These are phyloP conservation scores for Zalaria sp. DNA, from an alignment of 2,329 filamentous ascomycete species.

Conservation along the genomic window DNA sequence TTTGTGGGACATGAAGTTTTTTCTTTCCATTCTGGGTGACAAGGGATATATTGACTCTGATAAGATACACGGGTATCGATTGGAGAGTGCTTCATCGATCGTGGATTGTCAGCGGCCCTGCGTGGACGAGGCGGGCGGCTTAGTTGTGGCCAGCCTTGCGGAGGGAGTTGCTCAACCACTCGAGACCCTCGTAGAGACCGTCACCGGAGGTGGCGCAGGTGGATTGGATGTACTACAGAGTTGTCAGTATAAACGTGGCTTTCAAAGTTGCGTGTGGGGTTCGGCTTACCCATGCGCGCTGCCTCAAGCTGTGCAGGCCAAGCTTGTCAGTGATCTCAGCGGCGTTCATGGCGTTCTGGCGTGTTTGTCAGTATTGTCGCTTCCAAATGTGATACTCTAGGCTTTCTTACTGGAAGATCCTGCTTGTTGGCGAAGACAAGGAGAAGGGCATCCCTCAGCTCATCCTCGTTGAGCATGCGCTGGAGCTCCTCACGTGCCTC, in stretches of 20 bases:
- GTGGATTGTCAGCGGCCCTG: neutral
- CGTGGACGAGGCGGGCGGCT: neutral
- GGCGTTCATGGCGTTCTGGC: conserved; percentile 99
- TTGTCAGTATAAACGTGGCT: conserved; percentile 1
- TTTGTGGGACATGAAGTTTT: no score
- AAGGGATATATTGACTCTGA: no score
- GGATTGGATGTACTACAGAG: conserved; percentile 80
- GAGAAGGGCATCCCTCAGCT: conserved; percentile 91
- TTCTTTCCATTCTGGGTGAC: no score
- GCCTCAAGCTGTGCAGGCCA: conserved; percentile 95
- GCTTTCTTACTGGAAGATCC: conserved; percentile 67
- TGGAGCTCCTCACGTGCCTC: conserved; percentile 89
- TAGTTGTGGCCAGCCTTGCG: conserved; percentile 39
- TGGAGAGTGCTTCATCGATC: neutral
- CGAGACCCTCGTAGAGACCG: conserved; percentile 98
- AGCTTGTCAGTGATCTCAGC: conserved; percentile 99
- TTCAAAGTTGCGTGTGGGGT: neutral
- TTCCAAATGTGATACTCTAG: neutral
- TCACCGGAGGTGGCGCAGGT: conserved; percentile 98
- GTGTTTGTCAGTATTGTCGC: conserved; percentile 1
- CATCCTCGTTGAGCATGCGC: conserved; percentile 93
- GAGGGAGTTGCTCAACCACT: conserved; percentile 41
- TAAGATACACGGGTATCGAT: neutral
- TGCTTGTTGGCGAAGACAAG: conserved; percentile 99
- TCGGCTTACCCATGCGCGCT: conserved; percentile 85